Percentiles rank a stretch among this genome's conserved stretches.
Evolutionary conservation across 257 asterid genomes (phyloP).

Genomic region (Coffea eugenioides): DNA sequence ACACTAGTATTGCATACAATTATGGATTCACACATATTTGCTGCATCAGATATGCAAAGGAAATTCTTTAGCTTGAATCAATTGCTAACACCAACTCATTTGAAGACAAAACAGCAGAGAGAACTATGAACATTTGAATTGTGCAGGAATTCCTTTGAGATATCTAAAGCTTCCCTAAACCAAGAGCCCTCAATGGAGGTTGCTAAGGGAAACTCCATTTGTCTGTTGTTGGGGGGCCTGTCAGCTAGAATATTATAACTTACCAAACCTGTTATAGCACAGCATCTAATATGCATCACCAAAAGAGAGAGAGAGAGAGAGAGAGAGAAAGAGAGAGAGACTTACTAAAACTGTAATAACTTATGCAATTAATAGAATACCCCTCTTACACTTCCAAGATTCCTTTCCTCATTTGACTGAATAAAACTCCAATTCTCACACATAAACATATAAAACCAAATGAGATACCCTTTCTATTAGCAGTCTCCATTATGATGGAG

Average conservation of each 20-base stretch:
- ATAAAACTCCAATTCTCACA: too few species aligned
- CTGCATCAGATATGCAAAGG: not conserved
- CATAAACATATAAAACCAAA: too few species aligned
- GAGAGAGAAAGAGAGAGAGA: too few species aligned
- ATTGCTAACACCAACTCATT: not conserved
- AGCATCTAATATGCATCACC: not conserved
- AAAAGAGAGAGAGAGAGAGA: too few species aligned
- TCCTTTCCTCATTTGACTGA: too few species aligned
- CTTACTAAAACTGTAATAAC: not conserved
- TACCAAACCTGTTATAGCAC: not conserved
- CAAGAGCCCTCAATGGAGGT: not conserved
- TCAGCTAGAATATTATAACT: not conserved
- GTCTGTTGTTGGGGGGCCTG: not conserved
- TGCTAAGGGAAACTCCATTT: not conserved
- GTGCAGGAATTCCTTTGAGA: not conserved
- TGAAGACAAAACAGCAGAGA: not conserved
- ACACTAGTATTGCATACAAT: too few species aligned
- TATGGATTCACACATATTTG: not conserved
- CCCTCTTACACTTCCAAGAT: too few species aligned
- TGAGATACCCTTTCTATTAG: too few species aligned
- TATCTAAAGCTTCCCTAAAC: too few species aligned
- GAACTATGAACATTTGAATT: too few species aligned
- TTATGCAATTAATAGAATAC: not conserved
- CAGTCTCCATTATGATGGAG: too few species aligned
- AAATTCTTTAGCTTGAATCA: not conserved